Percentiles rank a stretch among this genome's conserved stretches.
Conservation (phyloP, 331 rosid species). For the Malus hybrid region DNA sequence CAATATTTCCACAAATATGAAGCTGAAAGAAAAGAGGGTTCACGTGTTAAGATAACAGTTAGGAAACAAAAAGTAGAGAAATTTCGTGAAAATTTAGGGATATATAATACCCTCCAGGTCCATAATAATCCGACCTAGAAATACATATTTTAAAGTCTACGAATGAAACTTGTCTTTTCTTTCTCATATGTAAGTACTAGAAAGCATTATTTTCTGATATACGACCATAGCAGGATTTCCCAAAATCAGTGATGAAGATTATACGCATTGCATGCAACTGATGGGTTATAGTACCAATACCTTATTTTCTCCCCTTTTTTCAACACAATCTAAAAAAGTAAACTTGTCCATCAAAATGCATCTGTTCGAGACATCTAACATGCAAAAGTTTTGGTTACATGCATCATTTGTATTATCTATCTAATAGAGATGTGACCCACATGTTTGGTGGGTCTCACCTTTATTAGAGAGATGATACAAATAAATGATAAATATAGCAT, state of each 20-base stretch:
- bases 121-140: neutral
- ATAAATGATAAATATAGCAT: no score
- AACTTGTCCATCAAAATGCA: neutral
- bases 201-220: neutral
- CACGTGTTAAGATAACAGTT: neutral
- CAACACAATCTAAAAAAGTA: neutral
- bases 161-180: neutral
- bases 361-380: neutral
- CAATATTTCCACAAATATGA: neutral
- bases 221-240: neutral
- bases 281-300: neutral
- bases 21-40: neutral
- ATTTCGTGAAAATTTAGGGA: neutral
- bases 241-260: neutral
- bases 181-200: neutral
- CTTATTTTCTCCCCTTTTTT: neutral
- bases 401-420: no score
- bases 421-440: no score
- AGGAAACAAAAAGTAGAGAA: neutral
- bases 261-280: neutral
- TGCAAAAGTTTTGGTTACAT: neutral
- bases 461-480: no score
- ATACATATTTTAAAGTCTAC: neutral
- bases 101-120: neutral
- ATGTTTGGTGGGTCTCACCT: no score